Conservation (phyloP, 331 rosid species). For the Acacia pycnantha region DNA sequence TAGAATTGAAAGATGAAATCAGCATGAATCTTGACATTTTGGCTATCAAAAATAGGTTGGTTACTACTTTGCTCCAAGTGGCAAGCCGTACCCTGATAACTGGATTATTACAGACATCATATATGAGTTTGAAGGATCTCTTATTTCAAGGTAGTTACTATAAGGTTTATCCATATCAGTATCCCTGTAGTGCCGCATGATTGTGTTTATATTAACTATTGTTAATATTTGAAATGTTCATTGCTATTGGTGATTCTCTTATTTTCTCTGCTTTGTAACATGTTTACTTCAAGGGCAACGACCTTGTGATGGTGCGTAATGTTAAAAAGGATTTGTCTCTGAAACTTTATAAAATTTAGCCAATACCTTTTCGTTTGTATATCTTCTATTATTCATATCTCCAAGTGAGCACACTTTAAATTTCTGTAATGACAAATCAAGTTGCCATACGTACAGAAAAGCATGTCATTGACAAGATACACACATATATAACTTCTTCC, state of each 20-base stretch:
- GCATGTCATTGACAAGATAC: background rate
- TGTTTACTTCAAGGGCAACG: background rate
- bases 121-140: conserved; percentile 84
- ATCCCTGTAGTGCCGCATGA: background rate
- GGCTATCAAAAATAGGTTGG: conserved; percentile 81
- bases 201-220: background rate
- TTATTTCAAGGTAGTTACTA: conserved; percentile 66
- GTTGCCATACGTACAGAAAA: background rate
- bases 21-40: conserved; percentile 45
- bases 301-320: conserved; percentile 14
- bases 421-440: background rate
- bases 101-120: conserved; percentile 92
- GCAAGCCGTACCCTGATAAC: conserved; percentile 99
- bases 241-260: conserved; percentile 19
- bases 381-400: background rate
- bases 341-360: background rate
- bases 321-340: background rate
- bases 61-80: conserved; percentile 99
- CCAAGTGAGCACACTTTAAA: background rate
- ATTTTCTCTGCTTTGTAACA: background rate
- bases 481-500: background rate
- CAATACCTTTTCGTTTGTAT: background rate
- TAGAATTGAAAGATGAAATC: conserved; percentile 19
- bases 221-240: background rate
- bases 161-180: background rate